Evolutionary conservation across 495 filamentous ascomycete species (phyloP).

Genomic region (Neurospora pannonica): DNA sequence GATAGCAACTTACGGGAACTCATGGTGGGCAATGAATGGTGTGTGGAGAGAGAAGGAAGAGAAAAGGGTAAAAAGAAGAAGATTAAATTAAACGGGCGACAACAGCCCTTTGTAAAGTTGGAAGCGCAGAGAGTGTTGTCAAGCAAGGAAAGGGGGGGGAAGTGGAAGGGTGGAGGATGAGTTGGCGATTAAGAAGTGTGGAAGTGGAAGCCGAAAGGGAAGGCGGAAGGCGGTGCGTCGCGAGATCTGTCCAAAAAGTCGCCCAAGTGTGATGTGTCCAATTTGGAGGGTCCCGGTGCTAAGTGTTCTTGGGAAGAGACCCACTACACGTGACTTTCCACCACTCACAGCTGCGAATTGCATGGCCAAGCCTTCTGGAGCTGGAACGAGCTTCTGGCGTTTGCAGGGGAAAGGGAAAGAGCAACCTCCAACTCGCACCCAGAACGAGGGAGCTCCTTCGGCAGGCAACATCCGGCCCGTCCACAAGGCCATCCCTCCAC

Average conservation of each 20-base stretch:
- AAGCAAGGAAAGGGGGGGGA: conserved; percentile 15
- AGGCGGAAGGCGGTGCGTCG: conserved; percentile 25
- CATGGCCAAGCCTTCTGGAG: neutral
- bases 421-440: neutral
- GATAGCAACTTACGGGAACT: conserved; percentile 44
- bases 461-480: neutral
- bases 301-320: conserved; percentile 17
- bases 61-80: conserved; percentile 27
- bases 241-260: conserved; percentile 41
- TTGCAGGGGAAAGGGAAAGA: neutral
- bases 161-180: neutral
- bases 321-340: conserved; percentile 22
- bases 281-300: conserved; percentile 23
- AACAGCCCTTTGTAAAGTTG: conserved; percentile 24
- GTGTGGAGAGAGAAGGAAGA: conserved; percentile 1
- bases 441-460: neutral
- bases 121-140: conserved; percentile 23
- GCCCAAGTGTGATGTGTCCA: conserved; percentile 42
- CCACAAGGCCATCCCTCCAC: neutral
- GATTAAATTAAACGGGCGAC: conserved; percentile 30
- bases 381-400: neutral
- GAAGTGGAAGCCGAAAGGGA: conserved; percentile 16
- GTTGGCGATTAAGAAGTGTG: conserved; percentile 8
- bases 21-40: conserved; percentile 46
- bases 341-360: neutral